A percentile compares a stretch with the other conserved stretches of the same genome.
Conservation (phyloP, 768 basidiomycete species). For the Kwoniella dendrophila region DNA sequence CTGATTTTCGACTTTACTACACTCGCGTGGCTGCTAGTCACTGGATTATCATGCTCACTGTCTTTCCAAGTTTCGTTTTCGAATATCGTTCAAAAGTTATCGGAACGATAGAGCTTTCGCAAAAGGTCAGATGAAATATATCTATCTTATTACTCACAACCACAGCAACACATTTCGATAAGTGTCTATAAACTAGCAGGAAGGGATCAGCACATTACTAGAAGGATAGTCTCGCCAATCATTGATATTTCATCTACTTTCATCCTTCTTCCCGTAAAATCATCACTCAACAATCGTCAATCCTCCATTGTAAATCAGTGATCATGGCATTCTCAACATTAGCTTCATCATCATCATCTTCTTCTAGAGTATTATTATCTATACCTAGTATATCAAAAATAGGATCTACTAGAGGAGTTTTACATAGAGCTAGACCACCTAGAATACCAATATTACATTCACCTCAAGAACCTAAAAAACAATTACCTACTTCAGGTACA, state of each 20-base stretch:
- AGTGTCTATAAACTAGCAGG: too few relatives aligned
- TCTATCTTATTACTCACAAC: too few relatives aligned
- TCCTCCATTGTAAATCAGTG: neutral
- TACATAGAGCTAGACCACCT: conserved; percentile 51
- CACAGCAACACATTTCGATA: too few relatives aligned
- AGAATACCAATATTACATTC: conserved; percentile 38
- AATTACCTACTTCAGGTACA: conserved; percentile 48
- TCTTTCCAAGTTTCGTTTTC: neutral
- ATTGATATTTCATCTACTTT: too few relatives aligned
- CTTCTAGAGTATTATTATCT: conserved; percentile 18
- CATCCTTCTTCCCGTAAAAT: too few relatives aligned
- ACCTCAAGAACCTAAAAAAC: conserved; percentile 41
- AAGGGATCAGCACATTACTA: too few relatives aligned
- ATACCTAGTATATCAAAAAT: conserved; percentile 1
- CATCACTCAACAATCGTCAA: neutral
- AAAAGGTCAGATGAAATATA: too few relatives aligned
- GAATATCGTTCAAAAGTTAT: neutral
- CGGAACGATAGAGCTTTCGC: too few relatives aligned
- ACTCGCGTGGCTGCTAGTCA: neutral
- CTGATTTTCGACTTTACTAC: neutral
- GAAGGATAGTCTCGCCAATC: too few relatives aligned
- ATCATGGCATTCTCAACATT: conserved; percentile 16
- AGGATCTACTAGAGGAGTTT: conserved; percentile 33
- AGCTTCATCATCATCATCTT: conserved; percentile 21
- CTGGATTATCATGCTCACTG: conserved; percentile 14